Percentiles rank a stretch among this genome's conserved stretches.
Conservation (phyloP, 116 monocot genomes). For the Trichopus zeylanicus region DNA sequence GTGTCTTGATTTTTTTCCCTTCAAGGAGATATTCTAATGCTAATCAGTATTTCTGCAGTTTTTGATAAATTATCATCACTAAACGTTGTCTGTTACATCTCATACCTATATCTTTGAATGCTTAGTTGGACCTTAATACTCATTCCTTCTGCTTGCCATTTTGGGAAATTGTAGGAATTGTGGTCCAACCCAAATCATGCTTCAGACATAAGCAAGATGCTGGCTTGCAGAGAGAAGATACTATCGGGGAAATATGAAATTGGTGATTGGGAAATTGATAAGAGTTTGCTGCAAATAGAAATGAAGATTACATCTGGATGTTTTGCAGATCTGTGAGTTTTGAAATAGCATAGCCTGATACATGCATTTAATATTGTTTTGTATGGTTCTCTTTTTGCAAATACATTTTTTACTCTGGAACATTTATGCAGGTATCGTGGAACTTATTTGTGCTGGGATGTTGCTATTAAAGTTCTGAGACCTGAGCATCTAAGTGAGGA, state of each 20-base stretch:
- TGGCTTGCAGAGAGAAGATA: slow-evolving; percentile 37
- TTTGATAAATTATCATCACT: too few relatives aligned
- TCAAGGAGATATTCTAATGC: too few relatives aligned
- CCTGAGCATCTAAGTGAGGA: slow-evolving; percentile 24
- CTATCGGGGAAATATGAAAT: slow-evolving; percentile 33
- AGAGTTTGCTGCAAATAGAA: slow-evolving; percentile 61
- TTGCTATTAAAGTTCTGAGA: slow-evolving; percentile 37
- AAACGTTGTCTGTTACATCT: too few relatives aligned
- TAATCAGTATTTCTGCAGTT: too few relatives aligned
- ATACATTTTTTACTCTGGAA: neutral
- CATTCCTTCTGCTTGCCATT: slow-evolving; percentile 1
- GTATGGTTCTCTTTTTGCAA: too few relatives aligned
- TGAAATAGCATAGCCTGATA: too few relatives aligned
- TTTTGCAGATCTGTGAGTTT: slow-evolving; percentile 91
- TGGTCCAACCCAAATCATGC: slow-evolving; percentile 66
- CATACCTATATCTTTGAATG: too few relatives aligned
- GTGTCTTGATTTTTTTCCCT: too few relatives aligned
- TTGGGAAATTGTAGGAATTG: slow-evolving; percentile 47
- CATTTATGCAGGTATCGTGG: slow-evolving; percentile 3
- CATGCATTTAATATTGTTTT: too few relatives aligned
- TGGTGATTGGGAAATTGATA: slow-evolving; percentile 74
- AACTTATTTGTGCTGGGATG: slow-evolving; percentile 20
- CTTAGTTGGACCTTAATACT: too few relatives aligned
- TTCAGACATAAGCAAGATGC: too few relatives aligned
- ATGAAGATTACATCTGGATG: slow-evolving; percentile 88